Percentiles rank a stretch among this genome's conserved stretches.
Evolutionary conservation across 2,329 filamentous ascomycete species (phyloP).

Genomic region (Hypoxylon sp.): DNA sequence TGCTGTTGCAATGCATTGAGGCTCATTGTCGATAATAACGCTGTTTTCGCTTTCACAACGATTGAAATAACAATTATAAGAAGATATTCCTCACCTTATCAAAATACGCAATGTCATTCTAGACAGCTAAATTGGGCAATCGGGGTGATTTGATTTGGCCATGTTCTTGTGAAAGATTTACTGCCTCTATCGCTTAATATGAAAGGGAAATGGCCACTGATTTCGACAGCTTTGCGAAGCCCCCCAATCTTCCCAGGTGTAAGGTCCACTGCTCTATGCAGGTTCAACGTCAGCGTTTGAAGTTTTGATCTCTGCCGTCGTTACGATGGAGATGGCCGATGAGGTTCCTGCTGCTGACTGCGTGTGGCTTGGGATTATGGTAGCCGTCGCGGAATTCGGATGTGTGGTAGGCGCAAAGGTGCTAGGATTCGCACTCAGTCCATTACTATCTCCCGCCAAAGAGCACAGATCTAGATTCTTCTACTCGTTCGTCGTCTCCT

Average conservation of each 20-base stretch:
- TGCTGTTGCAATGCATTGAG: background rate
- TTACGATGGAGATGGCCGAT: too few relatives aligned
- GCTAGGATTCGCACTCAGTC: background rate
- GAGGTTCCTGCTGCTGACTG: background rate
- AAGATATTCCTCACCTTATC: background rate
- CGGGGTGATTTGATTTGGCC: background rate
- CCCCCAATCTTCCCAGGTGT: constrained; percentile 14
- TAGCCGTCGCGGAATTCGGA: background rate
- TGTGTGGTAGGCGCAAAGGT: background rate
- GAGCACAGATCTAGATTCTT: background rate
- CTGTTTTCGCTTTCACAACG: background rate
- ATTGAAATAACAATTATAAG: background rate
- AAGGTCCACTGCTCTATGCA: constrained; percentile 2
- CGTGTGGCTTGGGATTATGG: background rate
- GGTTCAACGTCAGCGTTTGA: background rate
- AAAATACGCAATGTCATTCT: too few relatives aligned
- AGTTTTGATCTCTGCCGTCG: background rate
- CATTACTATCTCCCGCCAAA: background rate
- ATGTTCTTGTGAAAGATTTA: background rate
- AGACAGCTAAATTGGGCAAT: too few relatives aligned
- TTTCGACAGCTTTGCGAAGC: background rate
- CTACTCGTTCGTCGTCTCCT: background rate
- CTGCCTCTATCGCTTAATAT: background rate
- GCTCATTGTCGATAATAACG: too few relatives aligned
- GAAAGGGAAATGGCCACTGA: background rate